Evolutionary conservation across 441 rosid species (phyloP).

Genomic region (Erysimum pusillum): DNA sequence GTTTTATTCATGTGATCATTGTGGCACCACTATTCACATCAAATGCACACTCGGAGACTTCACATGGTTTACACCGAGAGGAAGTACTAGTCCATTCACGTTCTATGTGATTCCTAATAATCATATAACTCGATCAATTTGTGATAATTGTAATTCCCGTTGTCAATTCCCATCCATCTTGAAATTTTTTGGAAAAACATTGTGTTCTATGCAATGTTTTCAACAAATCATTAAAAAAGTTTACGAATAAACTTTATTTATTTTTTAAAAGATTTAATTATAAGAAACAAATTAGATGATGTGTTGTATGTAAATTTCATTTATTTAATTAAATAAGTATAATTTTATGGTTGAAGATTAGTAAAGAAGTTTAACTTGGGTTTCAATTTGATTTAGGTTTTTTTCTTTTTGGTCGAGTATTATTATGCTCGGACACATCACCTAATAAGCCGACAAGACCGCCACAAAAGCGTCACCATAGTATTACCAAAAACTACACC

Average conservation of each 20-base stretch:
- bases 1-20: conserved; percentile 38
- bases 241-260: too few relatives aligned
- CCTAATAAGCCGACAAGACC: too few relatives aligned
- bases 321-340: too few relatives aligned
- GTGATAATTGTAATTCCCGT: neutral
- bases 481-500: too few relatives aligned
- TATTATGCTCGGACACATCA: too few relatives aligned
- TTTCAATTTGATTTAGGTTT: too few relatives aligned
- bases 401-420: too few relatives aligned
- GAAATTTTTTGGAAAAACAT: neutral
- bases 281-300: too few relatives aligned
- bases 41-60: conserved; percentile 25
- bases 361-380: too few relatives aligned
- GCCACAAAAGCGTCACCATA: neutral
- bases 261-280: too few relatives aligned
- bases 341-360: too few relatives aligned
- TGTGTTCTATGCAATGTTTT: neutral
- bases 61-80: neutral
- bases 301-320: too few relatives aligned
- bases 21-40: conserved; percentile 28
- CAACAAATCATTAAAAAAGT: neutral
- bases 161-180: neutral
- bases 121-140: neutral
- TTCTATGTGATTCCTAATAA: neutral
- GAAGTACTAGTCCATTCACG: neutral